Base-by-base conservation (phyloP, 768 basidiomycete species). In the Boletus reticuloceps region DNA sequence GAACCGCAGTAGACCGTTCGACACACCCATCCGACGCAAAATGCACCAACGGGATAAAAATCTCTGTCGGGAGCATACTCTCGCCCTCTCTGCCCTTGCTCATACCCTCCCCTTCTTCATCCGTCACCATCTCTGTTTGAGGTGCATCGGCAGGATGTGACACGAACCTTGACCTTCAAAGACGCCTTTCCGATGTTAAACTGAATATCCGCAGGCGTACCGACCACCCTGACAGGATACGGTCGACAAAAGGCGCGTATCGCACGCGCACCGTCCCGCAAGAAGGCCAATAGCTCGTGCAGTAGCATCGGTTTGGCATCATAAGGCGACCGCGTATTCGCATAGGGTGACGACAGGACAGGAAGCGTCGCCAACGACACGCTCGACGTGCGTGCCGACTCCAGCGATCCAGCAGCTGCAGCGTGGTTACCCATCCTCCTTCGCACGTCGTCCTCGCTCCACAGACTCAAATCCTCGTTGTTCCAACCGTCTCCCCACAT, bases 401-500 rank as follows among this genome's bases (percentile, higher is more conserved):
- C 38, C 43, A 62, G 17, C 25, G 41, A 47, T 17, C 58, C 59
- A 27, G 13, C 27, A 41, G 43, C 50, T 5, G 27, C 22, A 7
- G 3, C 2, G 6, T 5, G 9, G 1, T 6, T 14, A 10, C 17
- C 9, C 32, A 31, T 38, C 17, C 17, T 20, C 22, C 12, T n/a
- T 6, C 6, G 67, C 56, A 84, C 58, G 67, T 98, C 94, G 60
- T 94, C 91, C 5, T 70, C 60, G 61, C 86, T 88, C 91, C 91
- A 98, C 14, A 98, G 58, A 59, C 90, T 93, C 55, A 98, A 69
- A 73, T 98, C 96, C 74, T 99, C 96, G 73, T 91, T 83, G 69
- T 98, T 95, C 96, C 95, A 99, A 1, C 86, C 86, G 72, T 99
- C 96, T 14, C 96, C 94, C 91, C 91, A 97, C 65, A 82, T 75